Percentiles rank a stretch among this genome's conserved stretches.
Evolutionary conservation across 768 basidiomycete species (phyloP).

Genomic region (Asterophora parasitica): DNA sequence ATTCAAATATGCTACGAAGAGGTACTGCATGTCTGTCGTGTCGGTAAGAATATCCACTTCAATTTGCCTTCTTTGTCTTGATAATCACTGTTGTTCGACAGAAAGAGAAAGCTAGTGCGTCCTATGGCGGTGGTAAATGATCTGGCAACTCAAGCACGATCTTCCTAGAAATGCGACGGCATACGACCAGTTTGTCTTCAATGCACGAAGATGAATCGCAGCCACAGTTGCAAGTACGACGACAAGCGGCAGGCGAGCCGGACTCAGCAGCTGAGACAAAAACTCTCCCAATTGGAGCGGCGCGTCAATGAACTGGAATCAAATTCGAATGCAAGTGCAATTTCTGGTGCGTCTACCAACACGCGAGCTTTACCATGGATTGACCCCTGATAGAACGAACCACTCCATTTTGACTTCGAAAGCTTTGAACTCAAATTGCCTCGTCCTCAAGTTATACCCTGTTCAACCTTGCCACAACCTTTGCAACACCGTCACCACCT

Average conservation of each 20-base stretch:
- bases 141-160: too few relatives aligned
- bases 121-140: background rate
- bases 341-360: background rate
- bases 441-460: background rate
- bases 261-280: constrained; percentile 54
- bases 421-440: background rate
- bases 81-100: constrained; percentile 14
- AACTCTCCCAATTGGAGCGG: constrained; percentile 47
- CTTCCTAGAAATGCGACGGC: constrained; percentile 57
- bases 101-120: constrained; percentile 42
- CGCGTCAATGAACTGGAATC: constrained; percentile 51
- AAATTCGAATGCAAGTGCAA: constrained; percentile 17
- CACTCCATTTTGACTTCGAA: constrained; percentile 5
- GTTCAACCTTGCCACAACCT: constrained; percentile 9
- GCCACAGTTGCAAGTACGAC: constrained; percentile 53
- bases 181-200: constrained; percentile 50
- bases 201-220: constrained; percentile 50
- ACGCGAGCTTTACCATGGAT: background rate
- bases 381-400: too few relatives aligned
- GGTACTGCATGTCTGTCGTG: constrained; percentile 42
- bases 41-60: constrained; percentile 29
- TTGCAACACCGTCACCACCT: constrained; percentile 8
- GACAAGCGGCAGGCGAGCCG: constrained; percentile 57
- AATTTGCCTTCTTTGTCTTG: background rate
- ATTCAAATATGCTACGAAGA: constrained; percentile 28